These are phyloP conservation scores for Claviceps cyperi DNA, from an alignment of 2,329 filamentous ascomycete genomes.

Conservation along the genomic window DNA sequence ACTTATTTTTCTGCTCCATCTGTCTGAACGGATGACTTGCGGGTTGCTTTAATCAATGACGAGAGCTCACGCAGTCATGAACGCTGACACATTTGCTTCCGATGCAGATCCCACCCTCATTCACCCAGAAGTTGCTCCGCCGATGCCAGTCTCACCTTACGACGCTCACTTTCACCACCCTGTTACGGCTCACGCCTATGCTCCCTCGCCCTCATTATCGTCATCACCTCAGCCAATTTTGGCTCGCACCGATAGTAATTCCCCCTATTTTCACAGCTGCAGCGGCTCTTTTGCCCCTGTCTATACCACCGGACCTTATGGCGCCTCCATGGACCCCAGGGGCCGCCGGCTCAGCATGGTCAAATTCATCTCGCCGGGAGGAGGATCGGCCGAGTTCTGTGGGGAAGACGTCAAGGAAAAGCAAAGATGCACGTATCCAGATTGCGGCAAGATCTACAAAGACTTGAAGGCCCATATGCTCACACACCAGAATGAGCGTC, in stretches of 20 bases:
- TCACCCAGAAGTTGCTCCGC: constrained; percentile 36
- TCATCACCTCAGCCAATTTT: constrained; percentile 34
- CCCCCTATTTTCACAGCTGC: constrained; percentile 49
- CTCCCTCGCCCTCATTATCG: constrained; percentile 47
- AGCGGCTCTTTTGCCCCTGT: constrained; percentile 36
- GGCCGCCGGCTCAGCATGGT: constrained; percentile 51
- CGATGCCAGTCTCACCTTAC: constrained; percentile 31
- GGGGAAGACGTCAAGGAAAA: constrained; percentile 52
- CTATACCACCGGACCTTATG: constrained; percentile 39
- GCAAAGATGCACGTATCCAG: constrained; percentile 63
- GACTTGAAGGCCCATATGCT: constrained; percentile 90
- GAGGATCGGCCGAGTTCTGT: constrained; percentile 43
- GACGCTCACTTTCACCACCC: constrained; percentile 33
- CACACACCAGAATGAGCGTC: constrained; percentile 79
- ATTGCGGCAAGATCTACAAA: constrained; percentile 78
- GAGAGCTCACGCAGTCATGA: background rate
- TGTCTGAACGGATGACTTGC: background rate
- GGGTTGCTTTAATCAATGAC: background rate
- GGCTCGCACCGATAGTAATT: constrained; percentile 42
- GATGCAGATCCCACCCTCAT: constrained; percentile 40
- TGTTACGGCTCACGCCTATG: constrained; percentile 27
- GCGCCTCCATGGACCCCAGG: constrained; percentile 27
- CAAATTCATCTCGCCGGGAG: constrained; percentile 51
- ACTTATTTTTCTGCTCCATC: background rate
- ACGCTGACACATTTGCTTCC: constrained; percentile 21